Base-by-base conservation (phyloP, 148 eudicot species). In the Polygonum maritimum region DNA sequence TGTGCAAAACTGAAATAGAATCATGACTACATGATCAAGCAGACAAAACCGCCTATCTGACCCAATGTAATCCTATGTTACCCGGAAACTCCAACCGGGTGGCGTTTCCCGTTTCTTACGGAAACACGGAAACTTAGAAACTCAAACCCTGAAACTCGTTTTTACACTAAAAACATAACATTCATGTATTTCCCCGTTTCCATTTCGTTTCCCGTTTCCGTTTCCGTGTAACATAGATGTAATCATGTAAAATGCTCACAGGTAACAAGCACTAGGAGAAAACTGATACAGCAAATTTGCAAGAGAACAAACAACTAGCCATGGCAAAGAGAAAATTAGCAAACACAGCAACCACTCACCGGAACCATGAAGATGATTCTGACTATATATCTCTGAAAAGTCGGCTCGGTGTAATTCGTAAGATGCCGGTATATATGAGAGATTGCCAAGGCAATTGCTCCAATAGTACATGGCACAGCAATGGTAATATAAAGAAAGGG, bases 321-420 rank as follows among this genome's bases (percentile, higher is more conserved):
- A 65, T 35, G 44, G 12, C 9, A 35, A 35, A 65, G n/a, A 35
- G 19, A n/a, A n/a, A 14, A 65, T 15, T 2, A 35, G 15, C 8
- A 67, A 36, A 67, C 15, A 67, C 41, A 67, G 45, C 22, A 7
- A 52, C 40, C 36, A 90, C 98, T 92, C 81, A 95, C 98, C 47
- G 97, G 98, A 79, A 95, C 96, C 98, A 95, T 95, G 80, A 92
- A 95, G 81, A 95, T 84, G 75, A 95, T 95, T 11, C 98, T 88
- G 80, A 95, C 98, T 58, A 95, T 95, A 78, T 88, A 95, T 87
- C 98, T 86, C 81, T 95, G 98, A 78, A 87, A 95, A n/a, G 91
- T 90, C 55, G 98, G 98, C 77, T 95, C 98, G 0, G 97, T 95
- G 78, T 95, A 95, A 82, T 95, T 95, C 86, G 79, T 65, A 7